phyloP scores from a whole-genome alignment of 1,139 yeast genomes.

The Hyphopichia burtonii region DNA sequence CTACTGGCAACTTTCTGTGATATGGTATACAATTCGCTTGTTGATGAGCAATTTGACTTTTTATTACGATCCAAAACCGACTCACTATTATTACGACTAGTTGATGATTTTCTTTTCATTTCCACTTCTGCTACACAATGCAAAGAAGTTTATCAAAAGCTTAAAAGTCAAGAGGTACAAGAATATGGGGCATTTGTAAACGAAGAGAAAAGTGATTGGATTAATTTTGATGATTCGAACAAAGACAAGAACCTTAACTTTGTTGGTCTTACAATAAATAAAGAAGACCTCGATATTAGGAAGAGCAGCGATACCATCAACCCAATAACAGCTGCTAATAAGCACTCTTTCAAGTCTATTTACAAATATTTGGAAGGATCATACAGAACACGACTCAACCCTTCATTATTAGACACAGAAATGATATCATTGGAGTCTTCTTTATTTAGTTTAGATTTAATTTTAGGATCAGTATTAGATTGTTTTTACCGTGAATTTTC shows the following conservation, averaged over 20 bases:
- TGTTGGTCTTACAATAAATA: slow-evolving; percentile 32
- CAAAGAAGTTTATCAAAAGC: slow-evolving; percentile 15
- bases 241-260: slow-evolving; percentile 16
- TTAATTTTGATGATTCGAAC: slow-evolving; percentile 9
- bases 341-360: slow-evolving; percentile 10
- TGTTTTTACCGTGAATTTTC: slow-evolving; percentile 7
- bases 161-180: slow-evolving; percentile 36
- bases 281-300: slow-evolving; percentile 15
- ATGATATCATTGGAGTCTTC: slow-evolving; percentile 8
- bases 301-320: slow-evolving; percentile 6
- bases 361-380: slow-evolving; percentile 14
- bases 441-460: slow-evolving; percentile 9
- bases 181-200: slow-evolving; percentile 65
- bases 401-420: slow-evolving; percentile 9
- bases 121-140: slow-evolving; percentile 37
- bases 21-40: slow-evolving; percentile 64
- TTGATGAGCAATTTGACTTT: slow-evolving; percentile 43
- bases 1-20: slow-evolving; percentile 78
- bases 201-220: slow-evolving; percentile 47
- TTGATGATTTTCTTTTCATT: slow-evolving; percentile 81
- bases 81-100: slow-evolving; percentile 58
- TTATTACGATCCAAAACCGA: slow-evolving; percentile 16
- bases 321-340: slow-evolving; percentile 7
- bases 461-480: slow-evolving; percentile 8
- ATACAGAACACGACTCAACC: slow-evolving; percentile 10